Percentiles rank a stretch among this genome's conserved stretches.
Evolutionary conservation across 805 yeast species (phyloP).

Genomic region (Yarrowia bubula): DNA sequence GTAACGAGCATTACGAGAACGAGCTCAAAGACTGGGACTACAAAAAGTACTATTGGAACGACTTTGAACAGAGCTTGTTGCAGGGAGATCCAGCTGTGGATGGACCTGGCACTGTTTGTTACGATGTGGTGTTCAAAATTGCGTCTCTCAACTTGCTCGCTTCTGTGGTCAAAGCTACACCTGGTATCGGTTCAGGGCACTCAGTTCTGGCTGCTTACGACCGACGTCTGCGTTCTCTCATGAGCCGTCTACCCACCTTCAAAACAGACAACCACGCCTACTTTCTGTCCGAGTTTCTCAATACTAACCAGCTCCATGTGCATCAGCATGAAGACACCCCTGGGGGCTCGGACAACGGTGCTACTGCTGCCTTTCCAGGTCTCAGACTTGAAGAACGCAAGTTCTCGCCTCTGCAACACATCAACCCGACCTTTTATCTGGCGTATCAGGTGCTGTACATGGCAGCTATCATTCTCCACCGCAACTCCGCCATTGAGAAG

Average conservation of each 20-base stretch:
- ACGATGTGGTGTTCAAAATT: constrained; percentile 24
- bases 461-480: constrained; percentile 16
- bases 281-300: constrained; percentile 22
- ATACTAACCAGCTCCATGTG: constrained; percentile 3
- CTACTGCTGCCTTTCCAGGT: neutral
- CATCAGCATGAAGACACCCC: constrained; percentile 10
- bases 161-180: constrained; percentile 23
- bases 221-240: constrained; percentile 1
- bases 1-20: constrained; percentile 21
- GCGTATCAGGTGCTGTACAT: constrained; percentile 22
- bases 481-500: constrained; percentile 8
- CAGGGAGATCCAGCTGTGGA: neutral
- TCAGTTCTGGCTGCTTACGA: constrained; percentile 2
- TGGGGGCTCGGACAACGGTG: neutral
- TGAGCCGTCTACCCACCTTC: constrained; percentile 15
- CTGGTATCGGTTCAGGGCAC: neutral
- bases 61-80: constrained; percentile 21
- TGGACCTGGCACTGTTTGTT: constrained; percentile 6
- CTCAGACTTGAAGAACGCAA: constrained; percentile 10
- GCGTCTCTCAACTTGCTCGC: constrained; percentile 21
- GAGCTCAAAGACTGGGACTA: constrained; percentile 27
- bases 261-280: constrained; percentile 26
- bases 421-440: constrained; percentile 23
- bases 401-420: constrained; percentile 25
- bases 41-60: constrained; percentile 28